Evolutionary conservation across 129 eudicot genomes (phyloP).

Genomic region (Saussurea involucrata): DNA sequence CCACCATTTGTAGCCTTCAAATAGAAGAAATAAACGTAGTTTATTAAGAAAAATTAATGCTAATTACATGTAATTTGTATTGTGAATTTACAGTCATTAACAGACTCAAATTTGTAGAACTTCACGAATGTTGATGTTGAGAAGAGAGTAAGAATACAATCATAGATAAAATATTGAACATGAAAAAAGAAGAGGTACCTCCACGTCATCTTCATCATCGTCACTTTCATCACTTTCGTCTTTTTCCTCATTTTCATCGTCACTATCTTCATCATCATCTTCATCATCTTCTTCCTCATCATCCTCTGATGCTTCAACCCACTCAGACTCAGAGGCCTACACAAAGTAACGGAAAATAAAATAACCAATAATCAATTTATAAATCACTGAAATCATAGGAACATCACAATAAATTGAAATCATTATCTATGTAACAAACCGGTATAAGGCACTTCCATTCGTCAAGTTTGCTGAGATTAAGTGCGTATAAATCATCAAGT

Average conservation of each 20-base stretch:
- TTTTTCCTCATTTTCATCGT: constrained; percentile 40
- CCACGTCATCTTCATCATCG: constrained; percentile 54
- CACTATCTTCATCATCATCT: constrained; percentile 47
- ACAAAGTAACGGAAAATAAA: not conserved
- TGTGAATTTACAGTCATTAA: not conserved
- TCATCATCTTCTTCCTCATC: constrained; percentile 80
- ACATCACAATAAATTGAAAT: not conserved
- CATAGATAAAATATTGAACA: not conserved
- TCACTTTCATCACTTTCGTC: constrained; percentile 59
- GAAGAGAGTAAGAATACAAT: not conserved
- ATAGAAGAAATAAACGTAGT: not conserved
- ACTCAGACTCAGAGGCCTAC: constrained; percentile 95
- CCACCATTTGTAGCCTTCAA: constrained; percentile 48
- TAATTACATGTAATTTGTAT: not conserved
- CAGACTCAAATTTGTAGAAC: not conserved
- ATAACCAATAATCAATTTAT: not conserved
- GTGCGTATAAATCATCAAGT: constrained; percentile 85
- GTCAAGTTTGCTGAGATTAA: constrained; percentile 95
- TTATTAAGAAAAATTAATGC: not conserved
- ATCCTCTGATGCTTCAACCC: constrained; percentile 88
- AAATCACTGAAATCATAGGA: not conserved
- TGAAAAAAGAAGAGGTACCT: constrained; percentile 36
- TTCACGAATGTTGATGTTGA: not conserved
- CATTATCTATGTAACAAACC: constrained; percentile 40
- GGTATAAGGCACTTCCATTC: constrained; percentile 94